Base-by-base conservation (phyloP, 1,139 yeast genomes). In the Yamadazyma sp. region DNA sequence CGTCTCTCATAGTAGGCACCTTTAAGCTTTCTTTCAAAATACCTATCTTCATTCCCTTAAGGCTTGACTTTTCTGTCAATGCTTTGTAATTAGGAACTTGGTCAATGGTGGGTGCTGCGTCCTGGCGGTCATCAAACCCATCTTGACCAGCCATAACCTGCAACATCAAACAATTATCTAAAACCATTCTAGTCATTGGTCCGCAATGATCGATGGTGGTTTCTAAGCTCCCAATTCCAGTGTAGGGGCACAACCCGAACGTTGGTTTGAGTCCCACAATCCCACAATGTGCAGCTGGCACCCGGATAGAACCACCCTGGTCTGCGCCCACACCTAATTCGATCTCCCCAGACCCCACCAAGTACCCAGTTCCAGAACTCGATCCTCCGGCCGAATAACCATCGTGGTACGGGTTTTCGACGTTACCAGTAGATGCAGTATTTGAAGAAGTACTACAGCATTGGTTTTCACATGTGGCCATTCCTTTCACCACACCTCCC, bases 81-180 rank as follows among this genome's bases (percentile, higher is more conserved):
- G 36, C 43, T 11, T 17, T 35, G 29, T 45, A 45, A 25, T 31
- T 37, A 12, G 40, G 44, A 29, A 33, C 46, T 23, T 37, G 38
- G 24, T 78, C 57, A 34, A 62, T 64, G 33, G 76, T 53, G 1
- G 50, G 47, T 10, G 43, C 43, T 1, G 34, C 38, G 11, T 28
- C 42, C 43, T 58, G 61, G 17, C 69, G 53, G 31, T 48, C 52
- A 34, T 48, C 52, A 27, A 43, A 45, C 7, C 45, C 49, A 32
- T 48, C 52, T 18, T 42, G 26, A 1, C 52, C 52, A 15, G 52
- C 51, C 43, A 48, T 44, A n/a, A 42, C 48, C 27, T 48, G 44
- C 9, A 43, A 26, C 44, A 43, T 38, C 18, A 34, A 12, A 32
- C 41, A 33, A 25, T 48, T 48, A 7, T 37, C 43, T 31, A 47